Base-by-base conservation (phyloP, 148 eudicot species). In the Rhododendron molle region DNA sequence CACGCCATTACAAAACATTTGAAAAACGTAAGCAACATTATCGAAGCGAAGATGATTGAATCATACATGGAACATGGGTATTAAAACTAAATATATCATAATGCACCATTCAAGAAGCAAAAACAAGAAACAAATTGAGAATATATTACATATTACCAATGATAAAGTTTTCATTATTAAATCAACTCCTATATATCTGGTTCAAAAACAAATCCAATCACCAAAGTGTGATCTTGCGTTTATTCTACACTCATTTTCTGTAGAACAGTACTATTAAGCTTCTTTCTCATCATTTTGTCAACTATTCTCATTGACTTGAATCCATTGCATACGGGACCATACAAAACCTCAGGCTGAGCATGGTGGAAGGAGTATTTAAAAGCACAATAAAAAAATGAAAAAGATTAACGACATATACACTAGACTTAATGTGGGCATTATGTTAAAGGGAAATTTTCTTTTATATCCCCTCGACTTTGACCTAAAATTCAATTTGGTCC, bases 301-400 rank as follows among this genome's bases (percentile, higher is more conserved):
- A 44, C 43, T 77, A 13, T 11, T 43, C 30, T 43, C 52, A 43
- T 77, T 43, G 80, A 77, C 80, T 8, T 77, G 80, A 77, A 40
- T n/a, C 47, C 80, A 36, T 43, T 77, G 16, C 50, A 7, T 77
- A 44, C 7, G 80, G 28, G 28, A 40, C 12, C 28, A 38, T 38
- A 76, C 46, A 34, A 76, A 40, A 2, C 40, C 80, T 40, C 13
- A 32, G 76, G 18, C 20, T 72, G 2, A 14, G 38, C 20, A 72
- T 11, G 32, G 21, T 20, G n/a, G 21, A 36, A 36, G 11, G 20
- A 76, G 78, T 36, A 44, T 40, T 43, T 76, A 49, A 43, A 40
- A 76, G 28, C 80, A 40, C 49, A 76, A 40, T n/a, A n/a, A n/a
- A n/a, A n/a, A n/a, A n/a, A n/a, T 76, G 80, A n/a, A 65, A n/a